Conservation (phyloP, 768 basidiomycete genomes). For the Rhodotorula toruloides region DNA sequence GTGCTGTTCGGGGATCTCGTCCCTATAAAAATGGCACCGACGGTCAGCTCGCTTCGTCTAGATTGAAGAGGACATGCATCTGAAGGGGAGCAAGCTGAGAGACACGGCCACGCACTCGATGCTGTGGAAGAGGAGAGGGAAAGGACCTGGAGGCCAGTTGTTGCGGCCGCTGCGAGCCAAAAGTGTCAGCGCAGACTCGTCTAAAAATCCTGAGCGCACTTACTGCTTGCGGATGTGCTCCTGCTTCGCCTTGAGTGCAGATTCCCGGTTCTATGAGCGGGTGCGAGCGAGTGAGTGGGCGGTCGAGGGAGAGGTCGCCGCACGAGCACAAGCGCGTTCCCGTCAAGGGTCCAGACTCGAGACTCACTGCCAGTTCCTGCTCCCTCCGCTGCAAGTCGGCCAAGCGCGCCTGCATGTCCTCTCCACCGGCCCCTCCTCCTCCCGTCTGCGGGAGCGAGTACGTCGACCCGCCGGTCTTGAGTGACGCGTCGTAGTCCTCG, state of each 20-base stretch:
- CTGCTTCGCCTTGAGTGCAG: conserved; percentile 43
- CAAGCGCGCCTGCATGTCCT: conserved; percentile 42
- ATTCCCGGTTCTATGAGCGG: conserved; percentile 56
- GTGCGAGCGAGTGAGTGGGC: neutral
- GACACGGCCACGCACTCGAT: conserved; percentile 51
- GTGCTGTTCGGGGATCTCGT: conserved; percentile 76
- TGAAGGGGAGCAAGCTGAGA: neutral
- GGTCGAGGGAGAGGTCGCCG: neutral
- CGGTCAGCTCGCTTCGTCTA: too few species aligned
- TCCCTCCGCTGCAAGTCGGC: conserved; percentile 74
- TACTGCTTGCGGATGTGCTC: conserved; percentile 59
- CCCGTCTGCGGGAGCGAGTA: conserved; percentile 19
- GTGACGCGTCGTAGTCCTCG: neutral
- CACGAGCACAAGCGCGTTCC: neutral
- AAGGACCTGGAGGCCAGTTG: conserved; percentile 88
- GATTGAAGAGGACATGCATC: neutral
- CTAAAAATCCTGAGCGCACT: too few species aligned
- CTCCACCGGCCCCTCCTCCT: conserved; percentile 46
- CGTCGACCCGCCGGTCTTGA: neutral
- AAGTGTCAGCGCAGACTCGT: too few species aligned
- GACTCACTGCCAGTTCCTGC: conserved; percentile 59
- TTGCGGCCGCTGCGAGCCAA: conserved; percentile 61
- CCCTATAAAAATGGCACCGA: too few species aligned
- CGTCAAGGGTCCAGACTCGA: too few species aligned
- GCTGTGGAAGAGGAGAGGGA: conserved; percentile 88